Conservation (phyloP, 2,329 filamentous ascomycete species). For the Alternaria consortialis region DNA sequence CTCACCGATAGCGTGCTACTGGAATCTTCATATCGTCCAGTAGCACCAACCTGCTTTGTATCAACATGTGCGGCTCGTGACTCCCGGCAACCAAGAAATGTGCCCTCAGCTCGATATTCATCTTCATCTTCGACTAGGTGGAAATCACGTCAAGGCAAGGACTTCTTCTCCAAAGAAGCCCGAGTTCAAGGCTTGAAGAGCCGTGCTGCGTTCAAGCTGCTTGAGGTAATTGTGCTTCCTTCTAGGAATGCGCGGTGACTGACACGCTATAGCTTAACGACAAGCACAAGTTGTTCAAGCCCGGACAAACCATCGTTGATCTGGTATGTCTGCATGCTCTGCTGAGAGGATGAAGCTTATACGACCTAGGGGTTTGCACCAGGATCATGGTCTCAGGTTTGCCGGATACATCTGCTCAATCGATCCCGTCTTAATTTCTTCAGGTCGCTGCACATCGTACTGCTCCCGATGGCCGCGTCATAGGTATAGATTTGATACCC, state of each 20-base stretch:
- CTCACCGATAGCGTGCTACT: slow-evolving; percentile 47
- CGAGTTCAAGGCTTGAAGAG: slow-evolving; percentile 84
- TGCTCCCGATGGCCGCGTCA: slow-evolving; percentile 76
- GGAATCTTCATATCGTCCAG: slow-evolving; percentile 16
- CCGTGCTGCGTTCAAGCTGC: slow-evolving; percentile 89
- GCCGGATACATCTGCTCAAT: slow-evolving; percentile 1
- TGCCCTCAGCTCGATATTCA: slow-evolving; percentile 23
- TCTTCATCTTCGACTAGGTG: slow-evolving; percentile 75
- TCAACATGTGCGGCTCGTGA: slow-evolving; percentile 24
- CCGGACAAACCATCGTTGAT: slow-evolving; percentile 87
- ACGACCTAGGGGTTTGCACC: slow-evolving; percentile 73
- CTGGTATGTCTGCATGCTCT: slow-evolving; percentile 62
- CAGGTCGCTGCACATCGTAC: slow-evolving; percentile 85
- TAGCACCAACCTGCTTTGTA: slow-evolving; percentile 21
- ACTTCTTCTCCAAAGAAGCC: slow-evolving; percentile 77
- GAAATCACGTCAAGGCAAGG: slow-evolving; percentile 79
- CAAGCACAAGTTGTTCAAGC: slow-evolving; percentile 80
- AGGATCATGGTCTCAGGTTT: slow-evolving; percentile 68
- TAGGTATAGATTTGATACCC: slow-evolving; percentile 94
- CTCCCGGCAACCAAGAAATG: slow-evolving; percentile 8
- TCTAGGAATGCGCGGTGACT: slow-evolving; percentile 16
- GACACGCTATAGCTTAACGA: slow-evolving; percentile 72
- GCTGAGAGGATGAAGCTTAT: slow-evolving; percentile 22
- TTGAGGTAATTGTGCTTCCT: slow-evolving; percentile 69
- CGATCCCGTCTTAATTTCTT: slow-evolving; percentile 5